Evolutionary conservation across 1,284 basidiomycete species (phyloP).

Genomic region (Heterobasidion irregulare): DNA sequence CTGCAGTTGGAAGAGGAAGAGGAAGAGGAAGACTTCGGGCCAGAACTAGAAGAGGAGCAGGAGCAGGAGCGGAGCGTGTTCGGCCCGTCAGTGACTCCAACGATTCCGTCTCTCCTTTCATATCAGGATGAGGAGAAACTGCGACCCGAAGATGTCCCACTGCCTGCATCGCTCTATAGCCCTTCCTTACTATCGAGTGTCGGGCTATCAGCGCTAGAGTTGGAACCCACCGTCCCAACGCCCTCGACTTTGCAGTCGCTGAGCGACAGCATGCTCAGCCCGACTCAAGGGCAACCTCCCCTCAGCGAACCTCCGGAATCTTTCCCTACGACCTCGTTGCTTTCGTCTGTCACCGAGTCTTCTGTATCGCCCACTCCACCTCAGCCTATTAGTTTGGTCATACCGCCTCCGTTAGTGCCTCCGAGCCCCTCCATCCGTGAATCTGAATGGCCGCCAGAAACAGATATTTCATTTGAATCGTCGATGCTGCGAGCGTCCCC

Average conservation of each 20-base stretch:
- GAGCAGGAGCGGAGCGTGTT: not conserved
- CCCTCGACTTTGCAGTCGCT: constrained; percentile 7
- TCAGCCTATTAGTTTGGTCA: not conserved
- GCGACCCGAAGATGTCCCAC: constrained; percentile 28
- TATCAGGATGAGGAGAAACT: constrained; percentile 12
- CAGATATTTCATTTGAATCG: constrained; percentile 61
- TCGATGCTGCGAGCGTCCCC: constrained; percentile 60
- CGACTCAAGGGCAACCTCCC: constrained; percentile 17
- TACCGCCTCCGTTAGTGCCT: not conserved
- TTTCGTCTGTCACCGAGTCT: constrained; percentile 14
- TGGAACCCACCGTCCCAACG: constrained; percentile 4
- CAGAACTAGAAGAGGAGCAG: not conserved
- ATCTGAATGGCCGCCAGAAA: constrained; percentile 49
- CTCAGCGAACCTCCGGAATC: constrained; percentile 8
- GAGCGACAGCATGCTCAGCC: constrained; percentile 7
- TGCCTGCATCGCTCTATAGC: constrained; percentile 27
- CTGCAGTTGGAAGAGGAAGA: not conserved
- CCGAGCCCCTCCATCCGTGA: constrained; percentile 25
- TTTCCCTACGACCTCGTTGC: constrained; percentile 12
- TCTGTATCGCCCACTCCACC: constrained; percentile 1
- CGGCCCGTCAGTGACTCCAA: not conserved
- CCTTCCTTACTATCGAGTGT: not conserved
- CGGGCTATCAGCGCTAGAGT: not conserved
- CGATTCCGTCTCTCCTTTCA: not conserved
- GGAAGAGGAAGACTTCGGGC: not conserved